Evolutionary conservation across 805 yeast genomes (phyloP), one percentile per base, ranked within the genome.

Genomic region (Schwanniomyces polymorphus): DNA sequence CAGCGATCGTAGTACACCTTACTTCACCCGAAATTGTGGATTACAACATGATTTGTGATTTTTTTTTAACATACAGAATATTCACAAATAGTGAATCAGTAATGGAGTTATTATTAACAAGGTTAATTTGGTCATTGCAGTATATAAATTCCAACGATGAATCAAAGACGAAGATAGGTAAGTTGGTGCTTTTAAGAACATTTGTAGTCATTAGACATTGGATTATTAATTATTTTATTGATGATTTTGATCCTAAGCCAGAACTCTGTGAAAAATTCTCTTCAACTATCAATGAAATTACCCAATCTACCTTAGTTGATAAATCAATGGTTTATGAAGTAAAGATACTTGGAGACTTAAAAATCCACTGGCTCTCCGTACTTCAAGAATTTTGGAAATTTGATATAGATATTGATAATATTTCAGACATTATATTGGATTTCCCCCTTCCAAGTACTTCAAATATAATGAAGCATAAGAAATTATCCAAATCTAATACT

Each of bases 121-220:
- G 97, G 44, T 69, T 90, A 31, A 73, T 80, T 9, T 89, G 97
- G 96, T 81, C 90, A 21, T 64, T 87, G 23, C 76, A 75, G 49
- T 70, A 71, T 50, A 64, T 70, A 46, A 63, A 62, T 44, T 60
- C 67, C 2, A 49, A 55, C 25, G 50, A 52, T 21, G 59, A 56
- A n/a, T 57, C 61, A 23, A 58, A 63, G 23, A 50, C 53, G 7
- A 60, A 74, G 49, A 59, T 77, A 3, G 96, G 95, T 1, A 79
- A 84, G 49, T 72, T 86, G 39, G 84, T 86, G 1, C 71, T 88
- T 10, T 78, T 91, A 31, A 76, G 98, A 57, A 85, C 96, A 0
- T 92, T 91, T 70, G 97, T 89, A 25, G 84, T 87, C 26, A 56
- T 94, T 38, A 80, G 97, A 58, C 96, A 89, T 68, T 92, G 98